These are phyloP conservation scores for Colletotrichum salicis DNA, from an alignment of 2,329 filamentous ascomycete genomes.

Conservation along the genomic window DNA sequence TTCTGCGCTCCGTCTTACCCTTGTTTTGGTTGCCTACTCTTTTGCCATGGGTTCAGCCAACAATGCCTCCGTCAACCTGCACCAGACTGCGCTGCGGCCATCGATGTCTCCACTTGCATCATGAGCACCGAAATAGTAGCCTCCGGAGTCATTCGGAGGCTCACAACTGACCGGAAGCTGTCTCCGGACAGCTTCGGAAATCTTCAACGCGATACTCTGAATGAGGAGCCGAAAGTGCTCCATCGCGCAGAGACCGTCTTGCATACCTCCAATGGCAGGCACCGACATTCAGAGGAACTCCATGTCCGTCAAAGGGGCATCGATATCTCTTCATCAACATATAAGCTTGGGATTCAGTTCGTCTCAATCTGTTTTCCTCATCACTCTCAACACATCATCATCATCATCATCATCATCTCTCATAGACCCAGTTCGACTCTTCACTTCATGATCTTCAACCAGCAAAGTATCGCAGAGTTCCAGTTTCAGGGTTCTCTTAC, in stretches of 20 bases:
- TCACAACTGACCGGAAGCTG: background rate
- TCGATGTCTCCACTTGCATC: background rate
- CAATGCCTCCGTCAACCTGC: background rate
- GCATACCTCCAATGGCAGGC: background rate
- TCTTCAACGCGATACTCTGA: background rate
- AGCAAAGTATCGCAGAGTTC: slow-evolving; percentile 7
- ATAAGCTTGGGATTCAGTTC: background rate
- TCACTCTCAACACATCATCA: background rate
- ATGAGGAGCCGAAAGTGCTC: background rate
- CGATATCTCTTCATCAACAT: background rate
- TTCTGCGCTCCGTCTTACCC: background rate
- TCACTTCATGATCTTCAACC: slow-evolving; percentile 8
- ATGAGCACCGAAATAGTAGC: background rate
- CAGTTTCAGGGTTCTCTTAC: background rate
- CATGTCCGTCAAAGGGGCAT: background rate
- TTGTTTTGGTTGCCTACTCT: background rate
- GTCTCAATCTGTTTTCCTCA: background rate
- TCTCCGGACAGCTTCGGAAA: background rate
- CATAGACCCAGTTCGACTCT: slow-evolving; percentile 1
- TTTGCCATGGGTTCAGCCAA: background rate
- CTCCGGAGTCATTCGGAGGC: slow-evolving; percentile 16
- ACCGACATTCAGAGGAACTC: background rate
- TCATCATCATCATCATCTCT: background rate
- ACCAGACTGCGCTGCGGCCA: background rate
- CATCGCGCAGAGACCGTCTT: background rate